Base-by-base conservation (phyloP, 2,329 filamentous ascomycete species). In the Fusarium sp. region DNA sequence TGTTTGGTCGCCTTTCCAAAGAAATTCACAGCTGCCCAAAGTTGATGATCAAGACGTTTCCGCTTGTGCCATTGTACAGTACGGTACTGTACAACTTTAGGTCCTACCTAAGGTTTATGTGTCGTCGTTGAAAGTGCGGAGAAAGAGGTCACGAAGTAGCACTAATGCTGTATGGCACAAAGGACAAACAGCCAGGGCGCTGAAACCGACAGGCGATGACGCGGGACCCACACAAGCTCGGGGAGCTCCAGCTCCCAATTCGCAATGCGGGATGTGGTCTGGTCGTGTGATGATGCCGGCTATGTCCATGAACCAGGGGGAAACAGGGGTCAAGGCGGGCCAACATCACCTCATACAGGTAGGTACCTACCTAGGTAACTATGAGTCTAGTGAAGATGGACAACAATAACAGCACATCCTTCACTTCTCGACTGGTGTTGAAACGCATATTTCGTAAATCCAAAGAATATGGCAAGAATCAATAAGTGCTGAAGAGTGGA, bases 201-300 rank as follows among this genome's bases (percentile, higher is more conserved):
- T 47, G 62, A 55, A 65, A 47, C 40, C 44, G 18, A 52, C 14
- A n/a, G 32, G 32, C 54, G 29, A 57, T 57, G 45, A 46, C 61
- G 40, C 45, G 32, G 58, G 74, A 69, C 74, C 74, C 74, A 75
- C 74, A 75, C 74, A 67, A 75, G 74, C 74, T 75, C 69, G 61
- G 68, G 66, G 72, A 75, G 74, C 74, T 75, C 74, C 67, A 73
- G 61, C 61, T 67, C 63, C 61, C 59, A 62, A 75, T 74, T 64
- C 59, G 67, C 59, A 66, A 75, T 72, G 66, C 61, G 61, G 59
- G 69, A 69, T 58, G 55, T 71, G 48, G 34, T 27, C 60, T 72
- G 62, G 64, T 67, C 64, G 64, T 67, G 64, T 67, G 64, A 67
- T 66, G 63, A 51, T 61, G 34, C 27, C 49, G 40, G 62, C 22